Evolutionary conservation across 306 rosid genomes (phyloP).

Genomic region (Canavalia ensiformis): DNA sequence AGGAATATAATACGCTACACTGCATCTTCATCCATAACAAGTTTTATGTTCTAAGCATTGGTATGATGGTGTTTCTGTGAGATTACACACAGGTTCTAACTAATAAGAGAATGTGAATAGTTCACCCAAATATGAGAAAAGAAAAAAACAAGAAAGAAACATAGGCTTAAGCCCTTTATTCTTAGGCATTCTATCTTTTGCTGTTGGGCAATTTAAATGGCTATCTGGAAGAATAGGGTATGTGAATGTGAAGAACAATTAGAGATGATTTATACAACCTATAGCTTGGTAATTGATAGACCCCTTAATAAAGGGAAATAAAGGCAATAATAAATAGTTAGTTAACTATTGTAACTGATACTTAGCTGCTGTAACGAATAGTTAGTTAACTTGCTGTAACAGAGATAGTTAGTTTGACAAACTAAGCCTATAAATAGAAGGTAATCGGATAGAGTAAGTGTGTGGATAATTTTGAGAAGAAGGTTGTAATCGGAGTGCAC

Average conservation of each 20-base stretch:
- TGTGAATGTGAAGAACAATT: conserved; percentile 11
- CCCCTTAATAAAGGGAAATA: too few relatives aligned
- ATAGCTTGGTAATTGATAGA: neutral
- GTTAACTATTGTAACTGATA: too few relatives aligned
- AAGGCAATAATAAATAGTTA: too few relatives aligned
- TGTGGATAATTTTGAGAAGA: too few relatives aligned
- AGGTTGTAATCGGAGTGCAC: too few relatives aligned
- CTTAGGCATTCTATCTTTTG: conserved; percentile 1
- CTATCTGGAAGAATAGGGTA: conserved; percentile 12
- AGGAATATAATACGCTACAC: neutral
- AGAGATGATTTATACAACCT: conserved; percentile 29
- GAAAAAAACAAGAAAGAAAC: neutral
- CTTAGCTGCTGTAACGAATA: too few relatives aligned
- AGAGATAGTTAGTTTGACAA: too few relatives aligned
- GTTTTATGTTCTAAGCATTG: neutral
- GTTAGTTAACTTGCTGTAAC: too few relatives aligned
- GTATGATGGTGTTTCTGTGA: neutral
- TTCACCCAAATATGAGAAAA: neutral
- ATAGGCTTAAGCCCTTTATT: conserved; percentile 2
- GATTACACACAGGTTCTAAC: conserved; percentile 10
- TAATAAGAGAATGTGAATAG: neutral
- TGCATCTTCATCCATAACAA: neutral
- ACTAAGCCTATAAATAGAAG: too few relatives aligned
- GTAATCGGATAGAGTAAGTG: too few relatives aligned
- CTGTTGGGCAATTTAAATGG: conserved; percentile 26